phyloP scores from a whole-genome alignment of 345 rosid genomes.

The Arabis hirsuta region DNA sequence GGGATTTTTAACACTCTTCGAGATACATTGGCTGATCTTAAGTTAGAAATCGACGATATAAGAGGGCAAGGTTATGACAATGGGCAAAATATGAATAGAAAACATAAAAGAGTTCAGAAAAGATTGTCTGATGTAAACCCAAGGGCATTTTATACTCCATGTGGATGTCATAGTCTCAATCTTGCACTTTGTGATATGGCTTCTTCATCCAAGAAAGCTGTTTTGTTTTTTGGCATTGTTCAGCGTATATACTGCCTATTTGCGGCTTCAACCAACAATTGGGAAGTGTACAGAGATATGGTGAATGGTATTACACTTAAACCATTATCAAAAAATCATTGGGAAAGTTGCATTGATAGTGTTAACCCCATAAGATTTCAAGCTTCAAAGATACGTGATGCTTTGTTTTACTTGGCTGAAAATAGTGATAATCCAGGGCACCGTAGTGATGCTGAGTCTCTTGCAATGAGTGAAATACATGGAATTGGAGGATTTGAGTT shows the following conservation, averaged over 20 bases:
- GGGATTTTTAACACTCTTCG: slow-evolving; percentile 1
- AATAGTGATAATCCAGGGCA: background rate
- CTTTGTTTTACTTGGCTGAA: background rate
- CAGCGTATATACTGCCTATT: background rate
- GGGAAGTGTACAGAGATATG: background rate
- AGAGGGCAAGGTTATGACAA: slow-evolving; percentile 13
- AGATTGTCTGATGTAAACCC: background rate
- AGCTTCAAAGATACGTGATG: background rate
- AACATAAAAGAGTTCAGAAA: slow-evolving; percentile 1
- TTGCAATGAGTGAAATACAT: slow-evolving; percentile 10
- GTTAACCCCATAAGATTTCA: slow-evolving; percentile 12
- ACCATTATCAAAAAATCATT: background rate
- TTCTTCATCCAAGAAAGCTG: background rate
- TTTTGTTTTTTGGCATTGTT: background rate
- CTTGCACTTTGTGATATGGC: slow-evolving; percentile 15
- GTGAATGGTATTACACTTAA: slow-evolving; percentile 18
- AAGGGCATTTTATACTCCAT: slow-evolving; percentile 9
- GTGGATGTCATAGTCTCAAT: slow-evolving; percentile 9
- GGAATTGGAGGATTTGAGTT: slow-evolving; percentile 4
- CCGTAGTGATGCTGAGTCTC: background rate
- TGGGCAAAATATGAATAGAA: background rate
- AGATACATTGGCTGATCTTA: background rate
- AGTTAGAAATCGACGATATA: background rate
- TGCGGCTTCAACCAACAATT: slow-evolving; percentile 1
- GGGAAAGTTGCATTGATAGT: slow-evolving; percentile 8